Evolutionary conservation across 371 early-diverging fungal genomes (phyloP).

Genomic region (Quaeritorhiza haematococci): DNA sequence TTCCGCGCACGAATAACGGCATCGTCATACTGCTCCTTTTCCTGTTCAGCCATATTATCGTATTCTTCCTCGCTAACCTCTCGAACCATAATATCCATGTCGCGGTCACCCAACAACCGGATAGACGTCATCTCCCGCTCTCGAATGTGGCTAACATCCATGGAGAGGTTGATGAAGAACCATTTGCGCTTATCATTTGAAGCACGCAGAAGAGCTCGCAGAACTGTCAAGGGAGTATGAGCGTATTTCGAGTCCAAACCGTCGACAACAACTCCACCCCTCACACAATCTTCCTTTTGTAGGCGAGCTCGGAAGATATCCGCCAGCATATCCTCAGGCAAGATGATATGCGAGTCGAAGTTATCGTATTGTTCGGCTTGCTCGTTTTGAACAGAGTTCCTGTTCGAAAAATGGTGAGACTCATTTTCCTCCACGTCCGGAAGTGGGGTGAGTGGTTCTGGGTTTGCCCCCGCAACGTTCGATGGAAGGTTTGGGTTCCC

Average conservation of each 20-base stretch:
- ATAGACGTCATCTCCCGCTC: conserved; percentile 33
- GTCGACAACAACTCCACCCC: conserved; percentile 44
- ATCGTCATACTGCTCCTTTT: conserved; percentile 38
- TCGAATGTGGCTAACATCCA: conserved; percentile 34
- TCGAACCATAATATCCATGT: not conserved
- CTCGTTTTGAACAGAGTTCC: not conserved
- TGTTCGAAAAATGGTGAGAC: too few species aligned
- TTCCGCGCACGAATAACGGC: conserved; percentile 33
- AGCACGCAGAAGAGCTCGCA: conserved; percentile 26
- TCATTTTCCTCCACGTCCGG: not conserved
- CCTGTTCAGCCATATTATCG: conserved; percentile 36
- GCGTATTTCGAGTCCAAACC: conserved; percentile 44
- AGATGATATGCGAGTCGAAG: conserved; percentile 1
- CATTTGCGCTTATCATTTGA: conserved; percentile 23
- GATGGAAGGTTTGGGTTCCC: too few species aligned
- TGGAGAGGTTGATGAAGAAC: conserved; percentile 30
- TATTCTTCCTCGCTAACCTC: conserved; percentile 48
- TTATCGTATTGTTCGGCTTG: not conserved
- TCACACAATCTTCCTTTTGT: conserved; percentile 27
- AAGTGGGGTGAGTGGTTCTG: too few species aligned
- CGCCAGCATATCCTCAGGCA: conserved; percentile 33
- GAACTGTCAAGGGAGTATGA: conserved; percentile 10
- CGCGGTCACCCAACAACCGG: conserved; percentile 17
- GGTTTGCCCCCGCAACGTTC: too few species aligned
- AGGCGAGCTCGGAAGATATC: conserved; percentile 31